Evolutionary conservation across 345 rosid species (phyloP).

Genomic region (Dovyalis caffra): DNA sequence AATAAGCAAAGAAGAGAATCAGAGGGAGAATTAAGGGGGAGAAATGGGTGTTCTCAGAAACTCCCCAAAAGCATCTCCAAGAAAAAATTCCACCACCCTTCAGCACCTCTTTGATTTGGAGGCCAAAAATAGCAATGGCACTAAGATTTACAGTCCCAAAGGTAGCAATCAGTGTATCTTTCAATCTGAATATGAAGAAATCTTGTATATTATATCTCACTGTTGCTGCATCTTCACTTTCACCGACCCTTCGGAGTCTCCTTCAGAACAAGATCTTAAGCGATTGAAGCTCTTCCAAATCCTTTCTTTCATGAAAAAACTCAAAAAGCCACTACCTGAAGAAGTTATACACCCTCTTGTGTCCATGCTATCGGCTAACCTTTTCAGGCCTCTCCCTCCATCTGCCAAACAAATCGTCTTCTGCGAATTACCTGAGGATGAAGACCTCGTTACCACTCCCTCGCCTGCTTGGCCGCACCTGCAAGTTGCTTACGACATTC

Average conservation of each 20-base stretch:
- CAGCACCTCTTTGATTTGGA: constrained; percentile 43
- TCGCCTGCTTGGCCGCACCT: constrained; percentile 53
- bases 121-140: constrained; percentile 8
- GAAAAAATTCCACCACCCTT: constrained; percentile 35
- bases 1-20: not conserved
- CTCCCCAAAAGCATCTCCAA: constrained; percentile 34
- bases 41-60: constrained; percentile 41
- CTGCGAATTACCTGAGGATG: constrained; percentile 41
- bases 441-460: constrained; percentile 33
- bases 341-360: constrained; percentile 35
- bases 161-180: constrained; percentile 10
- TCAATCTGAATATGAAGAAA: constrained; percentile 34
- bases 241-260: constrained; percentile 49
- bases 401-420: constrained; percentile 19
- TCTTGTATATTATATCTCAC: constrained; percentile 31
- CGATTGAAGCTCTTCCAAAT: constrained; percentile 46
- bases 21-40: too few species aligned
- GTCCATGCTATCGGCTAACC: constrained; percentile 50
- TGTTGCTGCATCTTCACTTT: constrained; percentile 47
- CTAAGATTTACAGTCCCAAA: constrained; percentile 11
- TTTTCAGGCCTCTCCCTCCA: constrained; percentile 58
- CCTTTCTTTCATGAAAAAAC: constrained; percentile 35
- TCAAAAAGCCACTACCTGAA: constrained; percentile 28
- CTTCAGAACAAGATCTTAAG: constrained; percentile 50
- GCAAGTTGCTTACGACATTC: constrained; percentile 47